Base-by-base conservation (phyloP, 148 eudicot species). In the Rhododendron henanense region DNA sequence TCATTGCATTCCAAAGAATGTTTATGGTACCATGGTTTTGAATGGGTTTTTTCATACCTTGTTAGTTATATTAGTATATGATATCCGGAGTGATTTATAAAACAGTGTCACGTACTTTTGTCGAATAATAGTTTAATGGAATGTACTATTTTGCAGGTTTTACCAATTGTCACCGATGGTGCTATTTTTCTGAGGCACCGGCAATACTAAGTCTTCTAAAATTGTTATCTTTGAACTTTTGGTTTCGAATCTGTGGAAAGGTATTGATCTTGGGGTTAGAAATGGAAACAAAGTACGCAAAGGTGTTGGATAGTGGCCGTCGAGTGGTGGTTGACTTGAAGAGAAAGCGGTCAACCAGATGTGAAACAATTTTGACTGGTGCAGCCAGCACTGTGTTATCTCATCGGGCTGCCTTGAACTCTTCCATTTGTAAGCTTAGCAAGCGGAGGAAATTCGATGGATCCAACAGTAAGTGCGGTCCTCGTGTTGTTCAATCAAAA, bases 371-470 rank as follows among this genome's bases (percentile, higher is more conserved):
- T 79, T 69, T 87, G 35, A 45, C 84, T 39, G 88, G 92, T 55
- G 87, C 83, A 83, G 39, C 88, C 11, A 85, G 86, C 83, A 84
- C 69, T 69, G 84, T 76, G 47, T 74, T 87, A 13, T 88, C 92
- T 28, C 85, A 87, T 74, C 89, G 67, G 85, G 81, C 90, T 74
- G 67, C 91, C 86, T 85, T 86, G 85, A 89, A 84, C 82, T 87
- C 93, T 10, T 82, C 91, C n/a, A 76, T 90, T 57, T 23, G 81
- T 81, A 90, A 88, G 87, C 88, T 91, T 81, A 92, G 90, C 35
- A 97, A 97, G 89, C 90, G 98, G 78, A 93, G 93, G 90, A 97
- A 93, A 82, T 87, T 92, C 33, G 93, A 89, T 88, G 90, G 81
- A 65, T 89, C 88, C 85, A 89, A 78, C 78, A 81, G 83, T n/a